Base-by-base conservation (phyloP, 495 filamentous ascomycete genomes). In the Penicillium crystallinum region DNA sequence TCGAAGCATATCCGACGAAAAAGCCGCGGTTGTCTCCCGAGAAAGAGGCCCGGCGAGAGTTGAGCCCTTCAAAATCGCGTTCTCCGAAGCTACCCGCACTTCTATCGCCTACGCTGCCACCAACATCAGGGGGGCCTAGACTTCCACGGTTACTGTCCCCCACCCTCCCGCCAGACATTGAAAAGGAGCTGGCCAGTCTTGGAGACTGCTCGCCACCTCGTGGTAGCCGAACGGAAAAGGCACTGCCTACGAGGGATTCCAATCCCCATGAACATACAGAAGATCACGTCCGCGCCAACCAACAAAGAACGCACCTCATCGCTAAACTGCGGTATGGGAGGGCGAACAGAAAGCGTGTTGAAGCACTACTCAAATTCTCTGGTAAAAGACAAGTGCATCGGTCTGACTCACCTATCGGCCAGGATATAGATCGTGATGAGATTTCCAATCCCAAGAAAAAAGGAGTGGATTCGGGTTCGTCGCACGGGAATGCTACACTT, bases 151-250 rank as follows among this genome's bases (percentile, higher is more conserved):
- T 76, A 23, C 52, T 76, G 19, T 76, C 73, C 12, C 72, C 71
- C 8, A 75, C 75, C n/a, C 63, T 79, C 8, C 73, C 77, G 8
- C 73, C 74, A 12, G 68, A 76, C 36, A 68, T 79, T 40, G 76
- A 79, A 52, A 75, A 72, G 50, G 74, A 76, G 48, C 50, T 79
- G 4, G 69, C 73, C 10, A 63, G 55, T 36, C 54, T 71, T 37
- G 59, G 61, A 25, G 64, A 67, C 19, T 59, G 57, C 15, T 54
- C 53, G 9, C 54, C 62, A 2, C 35, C 50, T n/a, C 56, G 47
- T 12, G 43, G 30, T 35, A 38, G 12, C 57, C 57, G 17, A 48
- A 27, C 29, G 14, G 48, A 33, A 31, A 42, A 50, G 19, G 18
- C 27, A 35, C 18, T 50, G 19, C 48, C 37, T 17, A 29, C 29